Evolutionary conservation across 2,329 filamentous ascomycete genomes (phyloP), one percentile per base, ranked within the genome.

Genomic region (Colletotrichum nymphaeae): DNA sequence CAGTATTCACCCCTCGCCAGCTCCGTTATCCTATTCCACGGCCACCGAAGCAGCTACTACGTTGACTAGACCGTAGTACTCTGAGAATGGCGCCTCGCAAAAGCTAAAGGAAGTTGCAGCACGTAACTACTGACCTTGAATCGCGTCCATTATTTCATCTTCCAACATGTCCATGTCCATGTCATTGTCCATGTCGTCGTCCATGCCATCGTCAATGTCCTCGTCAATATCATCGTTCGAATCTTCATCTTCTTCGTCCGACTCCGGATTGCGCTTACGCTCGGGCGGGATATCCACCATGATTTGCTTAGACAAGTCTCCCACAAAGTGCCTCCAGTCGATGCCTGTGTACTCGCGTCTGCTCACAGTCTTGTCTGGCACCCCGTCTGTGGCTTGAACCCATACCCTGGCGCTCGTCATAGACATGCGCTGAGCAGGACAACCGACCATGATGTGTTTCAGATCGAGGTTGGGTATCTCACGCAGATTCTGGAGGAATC

Each of bases 241-340:
- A n/a, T 55, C 65, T 26, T 59, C 62, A 32, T 63, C 67, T 22
- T 60, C 62, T 22, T 69, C 68, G 19, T 63, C 56, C 12, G 49
- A 5, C 30, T 67, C 72, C 1, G 52, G n/a, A 6, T 22, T 49
- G 19, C 37, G 37, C 37, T 59, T 30, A 2, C 16, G 11, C 12
- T 72, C 58, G n/a, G 53, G 53, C 14, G 69, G 76, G 57, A 65
- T 72, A 4, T 76, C 53, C 4, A 77, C 56, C 22, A 65, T 66
- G 46, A 76, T 62, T 28, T 73, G 35, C 19, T 53, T 53, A 11
- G 67, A 77, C 56, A 81, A 74, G 14, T 82, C 79, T 9, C 76
- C 78, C 1, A 83, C 75, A 68, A 81, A 84, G 30, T 81, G 78
- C 64, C 75, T 80, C 78, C 82, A 83, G 57, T 84, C 82, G 1